A percentile compares a stretch with the other conserved stretches of the same genome.
Conservation (phyloP, 2,329 filamentous ascomycete genomes). For the Fusarium pseudocircinatum region DNA sequence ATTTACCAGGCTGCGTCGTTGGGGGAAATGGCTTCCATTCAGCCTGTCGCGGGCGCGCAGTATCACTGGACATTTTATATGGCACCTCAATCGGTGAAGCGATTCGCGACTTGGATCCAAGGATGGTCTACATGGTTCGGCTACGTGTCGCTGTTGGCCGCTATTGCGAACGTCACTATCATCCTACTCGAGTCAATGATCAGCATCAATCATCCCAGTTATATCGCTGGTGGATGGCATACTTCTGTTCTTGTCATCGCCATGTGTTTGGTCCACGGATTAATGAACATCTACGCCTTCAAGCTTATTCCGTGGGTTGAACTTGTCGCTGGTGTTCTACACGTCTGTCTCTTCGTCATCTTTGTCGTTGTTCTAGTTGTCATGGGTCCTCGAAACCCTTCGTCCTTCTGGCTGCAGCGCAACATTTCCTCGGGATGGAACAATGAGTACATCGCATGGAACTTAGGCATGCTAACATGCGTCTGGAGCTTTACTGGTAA, state of each 20-base stretch:
- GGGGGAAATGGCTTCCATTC: constrained; percentile 41
- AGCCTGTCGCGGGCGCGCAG: constrained; percentile 36
- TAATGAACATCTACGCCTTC: constrained; percentile 39
- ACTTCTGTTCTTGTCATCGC: constrained; percentile 39
- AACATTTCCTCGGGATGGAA: constrained; percentile 39
- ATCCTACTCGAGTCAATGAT: constrained; percentile 43
- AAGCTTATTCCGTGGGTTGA: constrained; percentile 39
- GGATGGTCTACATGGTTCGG: constrained; percentile 42
- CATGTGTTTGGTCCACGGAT: constrained; percentile 37
- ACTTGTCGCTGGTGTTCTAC: constrained; percentile 37
- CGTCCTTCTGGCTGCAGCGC: constrained; percentile 34
- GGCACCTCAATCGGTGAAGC: constrained; percentile 24
- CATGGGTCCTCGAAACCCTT: constrained; percentile 36
- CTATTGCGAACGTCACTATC: constrained; percentile 41
- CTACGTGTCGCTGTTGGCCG: constrained; percentile 37
- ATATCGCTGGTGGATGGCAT: constrained; percentile 39
- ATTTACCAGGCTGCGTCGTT: constrained; percentile 37
- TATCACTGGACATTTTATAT: constrained; percentile 41
- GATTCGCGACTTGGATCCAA: constrained; percentile 40
- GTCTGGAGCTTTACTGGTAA: constrained; percentile 43
- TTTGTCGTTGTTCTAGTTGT: constrained; percentile 39
- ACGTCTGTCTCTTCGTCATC: constrained; percentile 38
- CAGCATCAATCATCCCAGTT: constrained; percentile 34
- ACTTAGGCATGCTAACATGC: constrained; percentile 40
- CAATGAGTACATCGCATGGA: constrained; percentile 38